phyloP scores from a whole-genome alignment of 2,329 filamentous ascomycete genomes.

The Pyricularia pennisetigena region DNA sequence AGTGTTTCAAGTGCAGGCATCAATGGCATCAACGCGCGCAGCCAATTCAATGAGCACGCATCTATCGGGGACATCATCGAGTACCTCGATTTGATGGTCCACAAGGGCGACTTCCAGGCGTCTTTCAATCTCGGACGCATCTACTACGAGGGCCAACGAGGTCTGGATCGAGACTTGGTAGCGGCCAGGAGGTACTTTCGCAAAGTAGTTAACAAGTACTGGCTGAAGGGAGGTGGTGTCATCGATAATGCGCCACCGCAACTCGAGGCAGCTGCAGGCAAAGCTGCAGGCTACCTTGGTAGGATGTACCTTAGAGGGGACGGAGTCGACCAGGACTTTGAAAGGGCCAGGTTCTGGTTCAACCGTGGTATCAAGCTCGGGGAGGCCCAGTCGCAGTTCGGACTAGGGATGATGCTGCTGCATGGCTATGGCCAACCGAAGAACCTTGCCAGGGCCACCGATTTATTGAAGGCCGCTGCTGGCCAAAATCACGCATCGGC shows the following conservation, averaged over 20 bases:
- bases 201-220: constrained; percentile 69
- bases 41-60: constrained; percentile 72
- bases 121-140: constrained; percentile 78
- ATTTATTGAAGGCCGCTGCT: constrained; percentile 68
- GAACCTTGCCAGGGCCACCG: constrained; percentile 62
- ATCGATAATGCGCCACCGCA: constrained; percentile 58
- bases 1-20: constrained; percentile 80
- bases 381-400: constrained; percentile 77
- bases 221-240: constrained; percentile 67
- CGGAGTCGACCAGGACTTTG: constrained; percentile 68
- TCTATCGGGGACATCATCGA: constrained; percentile 90
- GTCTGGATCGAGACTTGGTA: constrained; percentile 61
- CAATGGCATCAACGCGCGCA: constrained; percentile 65
- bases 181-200: constrained; percentile 74
- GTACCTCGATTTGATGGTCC: constrained; percentile 81
- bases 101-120: constrained; percentile 81
- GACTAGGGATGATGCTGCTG: constrained; percentile 74
- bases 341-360: constrained; percentile 73
- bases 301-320: constrained; percentile 86
- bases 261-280: constrained; percentile 70
- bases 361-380: constrained; percentile 64
- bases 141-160: constrained; percentile 78
- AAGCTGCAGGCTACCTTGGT: constrained; percentile 79
- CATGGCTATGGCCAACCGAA: constrained; percentile 59
- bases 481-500: constrained; percentile 74